These are phyloP conservation scores for Elsinoe australis DNA, from an alignment of 2,329 filamentous ascomycete genomes.

Conservation along the genomic window DNA sequence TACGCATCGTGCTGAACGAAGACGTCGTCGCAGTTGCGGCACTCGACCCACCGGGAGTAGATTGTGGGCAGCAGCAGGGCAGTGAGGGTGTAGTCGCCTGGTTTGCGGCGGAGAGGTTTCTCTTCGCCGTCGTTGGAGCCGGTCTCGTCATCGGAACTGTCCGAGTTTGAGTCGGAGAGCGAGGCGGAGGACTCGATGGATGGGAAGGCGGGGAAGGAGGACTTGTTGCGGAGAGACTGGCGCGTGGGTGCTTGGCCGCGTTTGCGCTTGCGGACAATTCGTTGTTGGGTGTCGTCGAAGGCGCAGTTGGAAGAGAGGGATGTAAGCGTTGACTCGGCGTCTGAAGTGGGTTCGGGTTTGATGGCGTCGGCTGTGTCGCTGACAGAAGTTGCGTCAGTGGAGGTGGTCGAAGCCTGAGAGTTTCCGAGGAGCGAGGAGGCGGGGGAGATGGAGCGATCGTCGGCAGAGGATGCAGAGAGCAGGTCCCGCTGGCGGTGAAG, in stretches of 20 bases:
- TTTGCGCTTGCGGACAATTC: conserved; percentile 32
- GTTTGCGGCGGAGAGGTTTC: conserved; percentile 31
- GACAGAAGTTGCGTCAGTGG: conserved; percentile 20
- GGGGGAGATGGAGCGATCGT: conserved; percentile 18
- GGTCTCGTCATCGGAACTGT: conserved; percentile 19
- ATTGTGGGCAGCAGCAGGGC: conserved; percentile 66
- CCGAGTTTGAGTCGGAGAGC: background rate
- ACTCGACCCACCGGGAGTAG: conserved; percentile 78
- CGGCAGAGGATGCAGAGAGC: conserved; percentile 14
- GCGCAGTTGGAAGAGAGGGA: conserved; percentile 34
- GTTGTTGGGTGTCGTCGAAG: conserved; percentile 32
- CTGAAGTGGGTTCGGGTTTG: conserved; percentile 12
- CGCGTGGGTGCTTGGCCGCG: conserved; percentile 18
- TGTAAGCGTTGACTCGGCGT: conserved; percentile 32
- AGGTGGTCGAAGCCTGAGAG: conserved; percentile 17
- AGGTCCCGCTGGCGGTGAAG: conserved; percentile 6
- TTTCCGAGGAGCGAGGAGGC: conserved; percentile 17
- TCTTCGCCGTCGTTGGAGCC: conserved; percentile 8
- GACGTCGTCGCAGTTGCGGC: conserved; percentile 69
- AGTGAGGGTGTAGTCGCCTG: conserved; percentile 67
- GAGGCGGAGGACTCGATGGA: conserved; percentile 25
- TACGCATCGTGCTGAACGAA: conserved; percentile 90
- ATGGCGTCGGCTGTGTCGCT: conserved; percentile 16
- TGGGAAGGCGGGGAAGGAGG: conserved; percentile 21
- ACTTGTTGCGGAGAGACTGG: conserved; percentile 19